Percentiles rank a stretch among this genome's conserved stretches.
phyloP scores from a whole-genome alignment of 768 basidiomycete species.

The Hirschioporus abietinus region DNA sequence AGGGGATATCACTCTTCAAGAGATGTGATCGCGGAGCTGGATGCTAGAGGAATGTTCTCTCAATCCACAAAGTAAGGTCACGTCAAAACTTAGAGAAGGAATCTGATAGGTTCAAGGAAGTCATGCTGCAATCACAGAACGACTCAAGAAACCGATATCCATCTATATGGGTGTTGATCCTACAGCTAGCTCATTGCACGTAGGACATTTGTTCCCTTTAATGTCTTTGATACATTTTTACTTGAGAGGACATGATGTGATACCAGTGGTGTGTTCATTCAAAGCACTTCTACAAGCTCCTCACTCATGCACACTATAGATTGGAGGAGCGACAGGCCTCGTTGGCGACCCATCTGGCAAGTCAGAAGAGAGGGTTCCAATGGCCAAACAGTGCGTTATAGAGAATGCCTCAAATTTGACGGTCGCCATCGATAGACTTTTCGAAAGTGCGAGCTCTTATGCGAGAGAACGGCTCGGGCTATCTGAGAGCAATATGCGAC shows the following conservation, averaged over 20 bases:
- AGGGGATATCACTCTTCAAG: neutral
- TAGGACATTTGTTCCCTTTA: conserved; percentile 89
- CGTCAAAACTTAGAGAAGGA: neutral
- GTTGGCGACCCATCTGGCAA: conserved; percentile 96
- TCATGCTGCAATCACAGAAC: neutral
- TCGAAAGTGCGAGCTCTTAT: conserved; percentile 58
- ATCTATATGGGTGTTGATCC: conserved; percentile 93
- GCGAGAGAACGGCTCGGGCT: conserved; percentile 33
- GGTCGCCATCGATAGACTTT: conserved; percentile 65
- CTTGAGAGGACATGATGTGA: conserved; percentile 71
- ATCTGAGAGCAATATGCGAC: conserved; percentile 11
- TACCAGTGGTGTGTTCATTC: conserved; percentile 65
- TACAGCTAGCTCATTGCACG: conserved; percentile 83
- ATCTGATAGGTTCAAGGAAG: neutral
- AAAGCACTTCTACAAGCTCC: conserved; percentile 1
- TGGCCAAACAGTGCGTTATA: conserved; percentile 53
- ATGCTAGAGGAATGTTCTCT: neutral
- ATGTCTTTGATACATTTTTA: conserved; percentile 87
- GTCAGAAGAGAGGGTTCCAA: conserved; percentile 68
- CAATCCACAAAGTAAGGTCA: neutral
- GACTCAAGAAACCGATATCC: conserved; percentile 20
- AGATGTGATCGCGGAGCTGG: neutral
- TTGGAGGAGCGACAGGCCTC: conserved; percentile 94
- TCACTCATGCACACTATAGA: conserved; percentile 40
- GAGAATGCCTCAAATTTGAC: conserved; percentile 63